A percentile compares a stretch with the other conserved stretches of the same genome.
Conservation (phyloP, 805 yeast species). For the Jamesozyma spencerorum region DNA sequence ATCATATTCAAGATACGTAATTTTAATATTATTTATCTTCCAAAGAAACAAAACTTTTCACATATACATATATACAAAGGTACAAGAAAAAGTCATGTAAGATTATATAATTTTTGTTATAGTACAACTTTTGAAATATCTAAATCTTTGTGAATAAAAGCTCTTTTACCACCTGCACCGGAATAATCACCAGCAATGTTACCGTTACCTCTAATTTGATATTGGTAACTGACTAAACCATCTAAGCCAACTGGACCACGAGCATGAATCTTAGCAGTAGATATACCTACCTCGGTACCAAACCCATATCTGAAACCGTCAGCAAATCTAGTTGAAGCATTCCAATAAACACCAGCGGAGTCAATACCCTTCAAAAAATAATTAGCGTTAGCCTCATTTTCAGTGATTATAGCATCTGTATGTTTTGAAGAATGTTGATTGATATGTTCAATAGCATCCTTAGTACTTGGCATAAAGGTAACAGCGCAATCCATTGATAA, state of each 20-base stretch:
- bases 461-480: conserved; percentile 45
- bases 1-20: no score
- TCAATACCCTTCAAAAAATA: conserved; percentile 76
- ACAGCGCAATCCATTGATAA: conserved; percentile 78
- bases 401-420: conserved; percentile 87
- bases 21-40: no score
- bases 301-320: conserved; percentile 98
- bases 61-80: not conserved
- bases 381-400: conserved; percentile 60
- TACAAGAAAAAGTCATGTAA: not conserved
- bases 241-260: conserved; percentile 98
- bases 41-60: not conserved
- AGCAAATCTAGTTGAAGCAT: conserved; percentile 92
- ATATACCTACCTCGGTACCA: conserved; percentile 97
- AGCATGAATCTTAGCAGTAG: conserved; percentile 94
- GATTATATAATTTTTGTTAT: conserved; percentile 8
- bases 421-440: conserved; percentile 91
- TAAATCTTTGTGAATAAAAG: conserved; percentile 64
- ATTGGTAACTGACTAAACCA: conserved; percentile 92
- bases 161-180: conserved; percentile 84
- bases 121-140: conserved; percentile 30
- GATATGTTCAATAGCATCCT: conserved; percentile 76
- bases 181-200: conserved; percentile 86
- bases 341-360: conserved; percentile 96
- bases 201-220: conserved; percentile 85